Percentiles rank a stretch among this genome's conserved stretches.
phyloP scores from a whole-genome alignment of 176 grass and related monocot species.

The Guadua angustifolia region DNA sequence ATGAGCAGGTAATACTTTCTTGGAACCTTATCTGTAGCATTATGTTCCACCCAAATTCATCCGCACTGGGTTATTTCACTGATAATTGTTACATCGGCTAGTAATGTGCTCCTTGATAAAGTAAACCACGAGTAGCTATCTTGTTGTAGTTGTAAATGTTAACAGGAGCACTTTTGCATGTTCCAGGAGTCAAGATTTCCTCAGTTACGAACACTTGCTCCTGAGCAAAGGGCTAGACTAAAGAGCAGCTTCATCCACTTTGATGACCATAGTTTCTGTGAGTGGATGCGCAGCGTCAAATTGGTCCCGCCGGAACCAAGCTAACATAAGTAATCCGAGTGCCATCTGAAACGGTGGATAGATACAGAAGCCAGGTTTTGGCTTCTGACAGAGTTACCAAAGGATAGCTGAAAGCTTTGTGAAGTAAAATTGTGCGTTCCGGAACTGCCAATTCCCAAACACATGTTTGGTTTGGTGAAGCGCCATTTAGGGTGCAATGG shows the following conservation, averaged over 20 bases:
- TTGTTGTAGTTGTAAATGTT: slow-evolving; percentile 1
- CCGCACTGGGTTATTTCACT: neutral
- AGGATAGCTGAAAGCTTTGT: slow-evolving; percentile 34
- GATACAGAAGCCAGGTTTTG: slow-evolving; percentile 5
- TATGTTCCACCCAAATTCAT: slow-evolving; percentile 24
- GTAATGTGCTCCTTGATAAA: neutral
- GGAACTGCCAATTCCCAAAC: neutral
- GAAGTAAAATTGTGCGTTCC: slow-evolving; percentile 9
- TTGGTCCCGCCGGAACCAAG: slow-evolving; percentile 83
- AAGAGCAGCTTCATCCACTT: slow-evolving; percentile 97
- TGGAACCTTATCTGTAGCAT: neutral
- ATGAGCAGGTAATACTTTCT: slow-evolving; percentile 81
- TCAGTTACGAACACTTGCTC: slow-evolving; percentile 65
- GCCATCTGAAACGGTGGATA: neutral
- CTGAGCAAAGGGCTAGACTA: slow-evolving; percentile 70
- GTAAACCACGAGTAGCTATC: neutral
- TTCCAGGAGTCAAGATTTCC: slow-evolving; percentile 96
- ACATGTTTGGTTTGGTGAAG: slow-evolving; percentile 30
- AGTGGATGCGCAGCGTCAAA: slow-evolving; percentile 99
- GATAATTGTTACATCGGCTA: neutral
- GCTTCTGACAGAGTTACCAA: slow-evolving; percentile 40
- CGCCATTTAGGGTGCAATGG: slow-evolving; percentile 16
- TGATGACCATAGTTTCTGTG: slow-evolving; percentile 89
- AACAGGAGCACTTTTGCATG: slow-evolving; percentile 27
- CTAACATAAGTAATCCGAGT: slow-evolving; percentile 44